phyloP scores from a whole-genome alignment of 2,329 filamentous ascomycete species.

The Golovinomyces cichoracearum region DNA sequence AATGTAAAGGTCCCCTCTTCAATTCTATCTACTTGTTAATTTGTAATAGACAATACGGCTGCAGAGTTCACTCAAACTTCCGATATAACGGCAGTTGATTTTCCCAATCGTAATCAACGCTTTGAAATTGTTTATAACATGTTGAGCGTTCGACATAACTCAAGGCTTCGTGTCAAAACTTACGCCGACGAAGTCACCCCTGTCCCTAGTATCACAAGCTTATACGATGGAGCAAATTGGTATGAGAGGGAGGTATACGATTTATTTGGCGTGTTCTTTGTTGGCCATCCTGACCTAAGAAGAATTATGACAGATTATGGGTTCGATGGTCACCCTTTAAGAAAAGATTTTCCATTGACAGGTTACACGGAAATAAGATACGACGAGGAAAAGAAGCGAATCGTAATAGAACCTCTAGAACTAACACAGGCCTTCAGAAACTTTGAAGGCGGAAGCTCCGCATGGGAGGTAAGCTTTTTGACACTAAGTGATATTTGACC shows the following conservation, averaged over 20 bases:
- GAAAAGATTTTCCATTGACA: slow-evolving; percentile 94
- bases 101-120: slow-evolving; percentile 77
- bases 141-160: slow-evolving; percentile 85
- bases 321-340: slow-evolving; percentile 87
- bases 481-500: neutral
- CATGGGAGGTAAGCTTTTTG: slow-evolving; percentile 34
- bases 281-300: slow-evolving; percentile 78
- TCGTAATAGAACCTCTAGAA: slow-evolving; percentile 91
- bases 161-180: slow-evolving; percentile 90
- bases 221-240: slow-evolving; percentile 95
- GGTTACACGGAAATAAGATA: slow-evolving; percentile 96
- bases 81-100: slow-evolving; percentile 85
- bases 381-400: slow-evolving; percentile 98
- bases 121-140: slow-evolving; percentile 98
- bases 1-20: slow-evolving; percentile 22
- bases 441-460: slow-evolving; percentile 68
- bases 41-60: slow-evolving; percentile 53
- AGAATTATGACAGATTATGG: slow-evolving; percentile 99
- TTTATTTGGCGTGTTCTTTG: slow-evolving; percentile 90
- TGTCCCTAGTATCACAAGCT: slow-evolving; percentile 59
- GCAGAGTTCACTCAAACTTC: slow-evolving; percentile 89
- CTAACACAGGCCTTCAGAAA: slow-evolving; percentile 96
- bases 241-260: slow-evolving; percentile 97
- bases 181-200: slow-evolving; percentile 91
- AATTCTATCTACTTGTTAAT: slow-evolving; percentile 4